Evolutionary conservation across 225 moss, liverwort and hornwort species (phyloP).

Genomic region (Takakia lepidozioides): DNA sequence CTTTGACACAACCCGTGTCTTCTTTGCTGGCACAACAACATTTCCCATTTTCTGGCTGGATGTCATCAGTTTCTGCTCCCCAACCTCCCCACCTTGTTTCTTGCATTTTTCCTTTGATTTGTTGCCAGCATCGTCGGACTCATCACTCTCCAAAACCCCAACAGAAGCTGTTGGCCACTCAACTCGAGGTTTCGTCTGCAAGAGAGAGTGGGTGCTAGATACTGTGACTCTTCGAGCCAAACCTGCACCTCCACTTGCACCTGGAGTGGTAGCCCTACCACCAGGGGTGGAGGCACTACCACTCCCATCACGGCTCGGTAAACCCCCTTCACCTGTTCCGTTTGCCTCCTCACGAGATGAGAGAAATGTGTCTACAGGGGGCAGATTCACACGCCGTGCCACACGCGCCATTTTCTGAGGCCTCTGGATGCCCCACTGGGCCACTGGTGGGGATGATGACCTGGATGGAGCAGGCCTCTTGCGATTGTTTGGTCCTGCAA

Average conservation of each 20-base stretch:
- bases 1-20: conserved; percentile 40
- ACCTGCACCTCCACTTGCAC: conserved; percentile 39
- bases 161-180: conserved; percentile 46
- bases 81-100: conserved; percentile 52
- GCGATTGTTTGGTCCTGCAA: conserved; percentile 49
- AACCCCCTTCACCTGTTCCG: conserved; percentile 26
- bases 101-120: conserved; percentile 71
- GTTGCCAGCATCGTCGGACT: conserved; percentile 62
- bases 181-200: conserved; percentile 39
- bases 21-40: conserved; percentile 46
- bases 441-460: conserved; percentile 77
- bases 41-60: conserved; percentile 59
- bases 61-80: conserved; percentile 49
- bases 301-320: conserved; percentile 29
- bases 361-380: conserved; percentile 38
- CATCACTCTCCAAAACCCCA: conserved; percentile 68
- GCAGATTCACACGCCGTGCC: conserved; percentile 60
- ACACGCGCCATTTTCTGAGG: conserved; percentile 72
- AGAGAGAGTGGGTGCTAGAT: conserved; percentile 26
- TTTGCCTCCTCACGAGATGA: conserved; percentile 55
- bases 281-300: conserved; percentile 20
- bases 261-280: conserved; percentile 44
- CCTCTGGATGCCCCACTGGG: conserved; percentile 91
- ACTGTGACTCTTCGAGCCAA: conserved; percentile 46
- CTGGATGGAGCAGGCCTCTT: conserved; percentile 89